phyloP scores from a whole-genome alignment of 1,284 basidiomycete genomes.

The Rhizoctonia solani region DNA sequence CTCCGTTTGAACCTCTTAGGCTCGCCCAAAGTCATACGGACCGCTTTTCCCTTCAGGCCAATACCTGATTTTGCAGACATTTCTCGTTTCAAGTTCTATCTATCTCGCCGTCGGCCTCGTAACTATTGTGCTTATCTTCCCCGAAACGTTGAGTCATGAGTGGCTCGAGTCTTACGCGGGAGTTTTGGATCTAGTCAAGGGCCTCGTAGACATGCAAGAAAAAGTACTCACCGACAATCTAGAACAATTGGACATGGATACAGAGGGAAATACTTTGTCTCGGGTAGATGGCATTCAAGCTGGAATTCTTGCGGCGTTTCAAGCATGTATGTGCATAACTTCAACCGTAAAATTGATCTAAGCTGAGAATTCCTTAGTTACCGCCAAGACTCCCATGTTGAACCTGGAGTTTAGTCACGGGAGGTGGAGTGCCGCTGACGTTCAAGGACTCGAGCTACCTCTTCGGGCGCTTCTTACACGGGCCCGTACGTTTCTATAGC shows the following conservation, averaged over 20 bases:
- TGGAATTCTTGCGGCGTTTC: constrained; percentile 40
- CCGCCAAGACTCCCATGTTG: constrained; percentile 52
- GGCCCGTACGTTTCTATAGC: constrained; percentile 32
- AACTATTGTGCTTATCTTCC: constrained; percentile 67
- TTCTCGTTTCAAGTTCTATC: constrained; percentile 62
- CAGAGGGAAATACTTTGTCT: constrained; percentile 42
- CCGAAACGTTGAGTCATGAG: constrained; percentile 67
- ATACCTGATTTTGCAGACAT: constrained; percentile 63
- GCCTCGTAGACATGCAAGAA: constrained; percentile 50
- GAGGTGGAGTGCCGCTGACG: constrained; percentile 57
- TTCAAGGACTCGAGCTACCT: constrained; percentile 44
- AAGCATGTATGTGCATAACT: constrained; percentile 41
- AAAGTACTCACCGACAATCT: constrained; percentile 49
- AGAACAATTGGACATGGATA: constrained; percentile 45
- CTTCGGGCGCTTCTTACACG: constrained; percentile 27
- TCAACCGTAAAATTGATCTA: neutral
- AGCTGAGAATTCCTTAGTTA: constrained; percentile 43
- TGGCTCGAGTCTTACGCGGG: constrained; percentile 47
- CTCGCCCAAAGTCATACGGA: constrained; percentile 49
- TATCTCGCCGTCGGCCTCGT: constrained; percentile 65
- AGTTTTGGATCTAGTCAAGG: constrained; percentile 47
- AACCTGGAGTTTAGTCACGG: constrained; percentile 61
- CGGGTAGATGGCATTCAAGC: constrained; percentile 44
- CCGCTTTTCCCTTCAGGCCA: constrained; percentile 66
- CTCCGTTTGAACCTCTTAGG: neutral